phyloP scores from a whole-genome alignment of 2,329 filamentous ascomycete species.

The Penicillium oxalicum region DNA sequence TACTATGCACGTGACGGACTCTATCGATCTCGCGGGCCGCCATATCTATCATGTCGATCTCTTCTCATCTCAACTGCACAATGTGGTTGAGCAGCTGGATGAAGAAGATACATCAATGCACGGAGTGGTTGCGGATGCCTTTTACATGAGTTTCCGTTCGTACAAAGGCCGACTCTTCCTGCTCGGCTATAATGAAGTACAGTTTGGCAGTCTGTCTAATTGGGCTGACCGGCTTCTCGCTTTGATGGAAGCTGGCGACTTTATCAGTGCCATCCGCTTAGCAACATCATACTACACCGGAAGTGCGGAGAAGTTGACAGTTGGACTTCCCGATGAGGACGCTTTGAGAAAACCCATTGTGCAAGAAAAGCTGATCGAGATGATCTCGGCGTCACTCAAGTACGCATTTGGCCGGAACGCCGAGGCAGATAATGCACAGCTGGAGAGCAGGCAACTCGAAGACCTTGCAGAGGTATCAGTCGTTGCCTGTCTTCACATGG shows the following conservation, averaged over 20 bases:
- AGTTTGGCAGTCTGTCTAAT: constrained; percentile 86
- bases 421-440: constrained; percentile 44
- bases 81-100: constrained; percentile 78
- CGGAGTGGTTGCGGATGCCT: constrained; percentile 92
- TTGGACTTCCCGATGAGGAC: constrained; percentile 84
- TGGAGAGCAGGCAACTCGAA: constrained; percentile 59
- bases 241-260: constrained; percentile 94
- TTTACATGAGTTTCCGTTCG: constrained; percentile 93
- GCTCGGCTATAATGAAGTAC: constrained; percentile 87
- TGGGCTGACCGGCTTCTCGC: constrained; percentile 93
- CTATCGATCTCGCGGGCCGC: constrained; percentile 84
- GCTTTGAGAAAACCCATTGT: constrained; percentile 71
- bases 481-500: constrained; percentile 70
- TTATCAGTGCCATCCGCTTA: constrained; percentile 81
- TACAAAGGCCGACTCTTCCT: constrained; percentile 94
- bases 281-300: constrained; percentile 90
- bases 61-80: constrained; percentile 80
- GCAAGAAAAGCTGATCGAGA: constrained; percentile 80
- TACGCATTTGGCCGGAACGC: constrained; percentile 70
- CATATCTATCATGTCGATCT: constrained; percentile 88
- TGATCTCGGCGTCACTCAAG: constrained; percentile 85
- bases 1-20: constrained; percentile 84
- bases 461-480: constrained; percentile 81
- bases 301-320: constrained; percentile 85
- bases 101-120: constrained; percentile 86